Evolutionary conservation across 495 filamentous ascomycete genomes (phyloP).

Genomic region (Lepidopterella palustris): DNA sequence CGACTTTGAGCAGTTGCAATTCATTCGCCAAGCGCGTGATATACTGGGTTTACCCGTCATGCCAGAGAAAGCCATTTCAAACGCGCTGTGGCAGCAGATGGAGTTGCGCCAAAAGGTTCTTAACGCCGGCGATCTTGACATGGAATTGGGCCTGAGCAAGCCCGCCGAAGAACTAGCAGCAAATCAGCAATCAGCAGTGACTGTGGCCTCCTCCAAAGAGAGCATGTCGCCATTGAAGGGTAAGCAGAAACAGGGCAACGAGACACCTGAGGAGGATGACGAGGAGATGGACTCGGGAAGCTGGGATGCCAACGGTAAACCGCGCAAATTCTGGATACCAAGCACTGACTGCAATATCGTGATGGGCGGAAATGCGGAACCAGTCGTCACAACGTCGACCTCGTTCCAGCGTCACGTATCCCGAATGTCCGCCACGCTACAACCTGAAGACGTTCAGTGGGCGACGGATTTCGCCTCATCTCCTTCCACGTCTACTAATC

Average conservation of each 20-base stretch:
- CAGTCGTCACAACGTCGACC: slow-evolving; percentile 38
- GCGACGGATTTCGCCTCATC: slow-evolving; percentile 45
- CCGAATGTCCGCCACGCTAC: slow-evolving; percentile 41
- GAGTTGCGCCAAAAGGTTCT: slow-evolving; percentile 51
- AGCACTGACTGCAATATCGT: slow-evolving; percentile 52
- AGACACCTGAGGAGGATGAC: slow-evolving; percentile 13
- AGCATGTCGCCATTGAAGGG: slow-evolving; percentile 34
- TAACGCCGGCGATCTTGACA: slow-evolving; percentile 46
- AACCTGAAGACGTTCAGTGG: slow-evolving; percentile 47
- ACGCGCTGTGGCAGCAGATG: slow-evolving; percentile 52
- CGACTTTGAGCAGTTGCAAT: slow-evolving; percentile 53
- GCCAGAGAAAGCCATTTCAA: slow-evolving; percentile 47
- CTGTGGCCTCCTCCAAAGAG: neutral
- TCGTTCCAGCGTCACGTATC: slow-evolving; percentile 37
- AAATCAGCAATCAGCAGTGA: slow-evolving; percentile 5
- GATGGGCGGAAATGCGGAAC: slow-evolving; percentile 47
- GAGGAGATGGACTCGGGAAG: slow-evolving; percentile 41
- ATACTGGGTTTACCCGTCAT: slow-evolving; percentile 49
- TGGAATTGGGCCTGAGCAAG: slow-evolving; percentile 43
- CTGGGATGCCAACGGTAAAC: slow-evolving; percentile 48
- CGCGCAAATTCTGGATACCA: slow-evolving; percentile 53
- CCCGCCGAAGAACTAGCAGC: slow-evolving; percentile 28
- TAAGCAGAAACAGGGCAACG: slow-evolving; percentile 29
- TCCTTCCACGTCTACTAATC: slow-evolving; percentile 23
- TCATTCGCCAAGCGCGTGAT: slow-evolving; percentile 46